Evolutionary conservation across 2,329 filamentous ascomycete species (phyloP), one percentile per base, ranked within the genome.

Genomic region (Paecilomyces fulvus): DNA sequence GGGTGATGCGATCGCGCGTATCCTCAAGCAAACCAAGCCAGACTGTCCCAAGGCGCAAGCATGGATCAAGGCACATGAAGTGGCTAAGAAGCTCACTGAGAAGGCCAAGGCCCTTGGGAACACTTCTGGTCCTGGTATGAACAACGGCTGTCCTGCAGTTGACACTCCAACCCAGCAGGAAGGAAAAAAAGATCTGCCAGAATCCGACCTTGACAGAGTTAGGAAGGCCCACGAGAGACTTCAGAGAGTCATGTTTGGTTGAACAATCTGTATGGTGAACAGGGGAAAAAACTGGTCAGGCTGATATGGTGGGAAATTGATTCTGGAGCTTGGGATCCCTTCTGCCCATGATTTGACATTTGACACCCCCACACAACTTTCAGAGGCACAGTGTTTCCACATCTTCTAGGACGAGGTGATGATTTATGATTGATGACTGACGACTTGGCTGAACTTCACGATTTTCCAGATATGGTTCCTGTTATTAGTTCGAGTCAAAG

Each of bases 1-100:
- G 1, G 52, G 55, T 5, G 59, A 62, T 1, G 55, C 58, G 23
- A 62, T 67, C 43, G 56, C 59, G n/a, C 20, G 52, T 9, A 60
- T 67, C 48, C 60, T 66, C 25, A 52, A 49, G 21, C 30, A 56
- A 17, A 55, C 57, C 37, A 61, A 63, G 43, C 61, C 61, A 0
- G 30, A 60, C 11, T 65, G 61, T 46, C 53, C 46, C 30, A 59
- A 59, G 23, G 59, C 65, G 1, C 59, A 63, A 51, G 55, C 58
- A 6, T 65, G 61, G 63, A 46, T 66, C 14, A 58, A 54, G 17
- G 60, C 60, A 2, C 59, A 65, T 20, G 57, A 57, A 46, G 25
- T 55, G 48, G 57, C 28, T 31, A 60, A 61, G 30, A 30, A 33
- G 12, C 20, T 53, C 30, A 23, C 21, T 28, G 28, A 17, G n/a